Evolutionary conservation across 208 protist species (phyloP).

Genomic region (Leishmania lainsoni): DNA sequence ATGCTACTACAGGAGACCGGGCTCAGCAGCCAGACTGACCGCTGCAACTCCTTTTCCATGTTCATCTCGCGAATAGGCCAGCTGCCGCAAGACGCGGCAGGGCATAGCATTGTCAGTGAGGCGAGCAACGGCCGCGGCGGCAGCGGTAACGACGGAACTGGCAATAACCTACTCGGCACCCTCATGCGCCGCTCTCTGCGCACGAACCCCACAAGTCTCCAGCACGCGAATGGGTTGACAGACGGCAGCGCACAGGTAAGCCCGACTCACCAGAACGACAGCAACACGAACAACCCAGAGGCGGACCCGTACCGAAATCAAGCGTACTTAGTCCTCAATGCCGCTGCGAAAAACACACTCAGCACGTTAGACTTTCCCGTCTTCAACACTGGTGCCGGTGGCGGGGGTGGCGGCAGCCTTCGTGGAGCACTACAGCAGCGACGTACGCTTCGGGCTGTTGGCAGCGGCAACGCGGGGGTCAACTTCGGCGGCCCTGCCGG

Average conservation of each 20-base stretch:
- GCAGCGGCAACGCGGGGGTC: conserved; percentile 8
- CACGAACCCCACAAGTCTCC: conserved; percentile 8
- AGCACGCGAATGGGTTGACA: background rate
- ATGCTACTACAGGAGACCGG: conserved; percentile 60
- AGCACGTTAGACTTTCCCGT: conserved; percentile 66
- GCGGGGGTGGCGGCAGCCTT: conserved; percentile 12
- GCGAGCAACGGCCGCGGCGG: conserved; percentile 14
- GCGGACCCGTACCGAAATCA: conserved; percentile 55
- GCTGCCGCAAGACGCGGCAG: conserved; percentile 35
- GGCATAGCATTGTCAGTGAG: conserved; percentile 4
- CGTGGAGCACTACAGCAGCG: conserved; percentile 16
- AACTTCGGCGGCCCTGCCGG: conserved; percentile 6
- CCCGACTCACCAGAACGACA: conserved; percentile 2
- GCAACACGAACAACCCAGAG: conserved; percentile 8
- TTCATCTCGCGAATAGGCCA: conserved; percentile 42
- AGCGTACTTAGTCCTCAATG: conserved; percentile 62
- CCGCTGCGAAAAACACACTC: conserved; percentile 49
- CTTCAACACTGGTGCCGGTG: conserved; percentile 30
- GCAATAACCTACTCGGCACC: background rate
- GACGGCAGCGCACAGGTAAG: background rate
- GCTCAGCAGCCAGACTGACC: conserved; percentile 40
- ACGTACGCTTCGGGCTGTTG: conserved; percentile 8
- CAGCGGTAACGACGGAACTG: background rate
- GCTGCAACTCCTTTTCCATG: conserved; percentile 45
- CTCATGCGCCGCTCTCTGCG: conserved; percentile 33